These are phyloP conservation scores for Epichloe typhina DNA, from an alignment of 2,329 filamentous ascomycete genomes.

Conservation along the genomic window DNA sequence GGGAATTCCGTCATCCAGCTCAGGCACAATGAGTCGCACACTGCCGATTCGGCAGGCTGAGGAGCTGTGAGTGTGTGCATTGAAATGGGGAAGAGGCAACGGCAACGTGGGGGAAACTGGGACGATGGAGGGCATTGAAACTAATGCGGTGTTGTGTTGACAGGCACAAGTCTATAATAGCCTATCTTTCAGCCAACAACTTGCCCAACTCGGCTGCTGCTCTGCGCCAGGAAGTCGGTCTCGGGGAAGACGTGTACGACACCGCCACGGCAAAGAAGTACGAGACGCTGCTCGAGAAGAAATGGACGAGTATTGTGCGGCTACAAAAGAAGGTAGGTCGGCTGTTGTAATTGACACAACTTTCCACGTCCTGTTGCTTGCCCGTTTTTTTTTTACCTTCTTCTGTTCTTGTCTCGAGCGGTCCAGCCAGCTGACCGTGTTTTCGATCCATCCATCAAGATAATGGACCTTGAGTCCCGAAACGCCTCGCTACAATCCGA, in stretches of 20 bases:
- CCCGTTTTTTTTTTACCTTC: too few relatives aligned
- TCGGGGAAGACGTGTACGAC: constrained; percentile 61
- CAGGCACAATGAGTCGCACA: constrained; percentile 51
- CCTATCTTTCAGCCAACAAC: constrained; percentile 67
- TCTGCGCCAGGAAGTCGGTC: constrained; percentile 62
- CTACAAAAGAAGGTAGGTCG: constrained; percentile 77
- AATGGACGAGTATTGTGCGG: constrained; percentile 92
- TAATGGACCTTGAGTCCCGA: constrained; percentile 81
- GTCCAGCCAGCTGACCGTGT: not conserved
- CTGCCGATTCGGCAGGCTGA: constrained; percentile 72
- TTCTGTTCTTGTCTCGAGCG: not conserved
- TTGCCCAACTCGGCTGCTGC: constrained; percentile 56
- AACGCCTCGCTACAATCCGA: constrained; percentile 64
- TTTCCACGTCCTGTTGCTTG: not conserved
- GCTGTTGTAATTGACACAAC: too few relatives aligned
- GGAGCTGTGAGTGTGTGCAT: constrained; percentile 55
- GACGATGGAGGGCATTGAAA: not conserved
- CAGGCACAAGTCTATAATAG: constrained; percentile 87
- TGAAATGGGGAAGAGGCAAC: constrained; percentile 1
- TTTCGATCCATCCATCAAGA: constrained; percentile 34
- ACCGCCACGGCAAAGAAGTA: constrained; percentile 82
- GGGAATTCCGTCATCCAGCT: not conserved
- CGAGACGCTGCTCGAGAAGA: constrained; percentile 88
- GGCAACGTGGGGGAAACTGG: not conserved
- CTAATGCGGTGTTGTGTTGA: constrained; percentile 1